Evolutionary conservation across 345 rosid genomes (phyloP), one percentile per base, ranked within the genome.

Genomic region (Eucalyptus caleyi): DNA sequence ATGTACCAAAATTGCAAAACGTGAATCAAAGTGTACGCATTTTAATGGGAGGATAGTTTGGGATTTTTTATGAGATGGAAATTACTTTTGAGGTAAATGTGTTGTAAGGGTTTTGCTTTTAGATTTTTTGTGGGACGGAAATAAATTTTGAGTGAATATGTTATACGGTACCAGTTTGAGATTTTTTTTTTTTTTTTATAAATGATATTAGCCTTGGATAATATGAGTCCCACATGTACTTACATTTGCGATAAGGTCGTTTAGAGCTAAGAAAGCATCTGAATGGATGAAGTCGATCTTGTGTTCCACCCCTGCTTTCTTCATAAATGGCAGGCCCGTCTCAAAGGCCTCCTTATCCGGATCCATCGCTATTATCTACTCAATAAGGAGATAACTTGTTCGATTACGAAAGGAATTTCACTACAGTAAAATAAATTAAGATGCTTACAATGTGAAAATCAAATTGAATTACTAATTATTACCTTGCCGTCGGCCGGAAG

Each of bases 401-500:
- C 8, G 2, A 60, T 60, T 60, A 12, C 16, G 1, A 27, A 60
- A 60, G 4, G 4, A 60, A 60, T 60, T 60, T 60, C 67, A 60
- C 3, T 13, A 65, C 10, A 7, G 77, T n/a, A 30, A 65, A 60
- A 15, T 19, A 14, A 65, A 30, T 6, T 15, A 60, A 60, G 32
- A 60, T 60, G 32, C 67, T 60, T 27, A 60, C 16, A 27, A 60
- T 60, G 67, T 11, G 32, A 60, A 60, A 60, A 60, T 60, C 15
- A 60, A 60, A 27, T 27, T 30, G 67, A 60, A 12, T 60, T 60
- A 27, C 16, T 60, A 13, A 60, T 12, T 56, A 24, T 56, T 67
- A 67, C 93, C 95, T 94, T 92, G 87, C 96, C 96, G 86, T 96
- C 96, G 6, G 94, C 91, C 4, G 97, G 97, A 85, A 96, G 89